Base-by-base conservation (phyloP, 768 basidiomycete species). In the Suillus occidentalis region DNA sequence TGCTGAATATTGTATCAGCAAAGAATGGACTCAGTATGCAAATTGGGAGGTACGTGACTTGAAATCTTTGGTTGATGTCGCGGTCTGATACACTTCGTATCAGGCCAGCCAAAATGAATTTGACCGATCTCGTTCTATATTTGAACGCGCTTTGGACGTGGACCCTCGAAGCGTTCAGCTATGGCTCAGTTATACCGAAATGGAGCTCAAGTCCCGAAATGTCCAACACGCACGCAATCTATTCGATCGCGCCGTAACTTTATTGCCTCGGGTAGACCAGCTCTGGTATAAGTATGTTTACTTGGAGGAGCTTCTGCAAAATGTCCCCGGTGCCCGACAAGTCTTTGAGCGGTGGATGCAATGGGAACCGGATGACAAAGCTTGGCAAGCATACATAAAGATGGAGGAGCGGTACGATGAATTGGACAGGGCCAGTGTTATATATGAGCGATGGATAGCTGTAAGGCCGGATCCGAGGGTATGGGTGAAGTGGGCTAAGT, bases 251-350 rank as follows among this genome's bases (percentile, higher is more conserved):
- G 95, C 95, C 2, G 95, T 99, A 67, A 99, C 97, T 6, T 84
- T 99, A 1, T 88, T 99, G 31, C 97, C 97, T 12, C 90, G 97
- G 53, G 89, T 99, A 58, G 96, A 99, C 76, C 92, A 97, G 73
- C 84, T 99, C 8, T 99, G 97, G 97, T 99, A 99, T 86, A 98
- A 98, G 77, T 99, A 98, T 63, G 97, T 99, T 65, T 98, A 97
- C 77, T 87, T 99, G 62, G 97, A 99, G 74, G 97, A 99, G 75
- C 85, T 99, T 3, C 85, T 99, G 14, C 91, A 96, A 71, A 99
- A 99, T 72, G 90, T 99, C 39, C 88, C 96, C 1, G 97, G 97
- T 45, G 95, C 96, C 2, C 89, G 97, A 10, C 97, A 99, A 74
- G 94, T 99, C 63, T 99, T 99, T 67, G 97, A 99, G 77, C 87